phyloP scores from a whole-genome alignment of 805 yeast genomes.

The Kazachstania psychrophila region DNA sequence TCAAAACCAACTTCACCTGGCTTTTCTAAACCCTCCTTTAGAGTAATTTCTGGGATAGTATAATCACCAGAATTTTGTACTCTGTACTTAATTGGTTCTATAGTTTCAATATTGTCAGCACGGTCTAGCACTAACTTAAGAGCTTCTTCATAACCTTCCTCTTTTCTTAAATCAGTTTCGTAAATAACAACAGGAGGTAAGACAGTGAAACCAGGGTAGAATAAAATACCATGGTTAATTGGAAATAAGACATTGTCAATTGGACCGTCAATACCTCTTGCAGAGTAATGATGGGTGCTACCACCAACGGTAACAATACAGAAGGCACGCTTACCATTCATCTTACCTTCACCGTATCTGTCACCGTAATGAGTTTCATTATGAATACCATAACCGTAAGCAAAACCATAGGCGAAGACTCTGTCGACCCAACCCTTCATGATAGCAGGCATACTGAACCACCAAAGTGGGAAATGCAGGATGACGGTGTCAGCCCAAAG shows the following conservation, averaged over 20 bases:
- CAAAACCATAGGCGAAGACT: constrained; percentile 19
- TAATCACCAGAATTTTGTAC: constrained; percentile 20
- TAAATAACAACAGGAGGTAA: constrained; percentile 17
- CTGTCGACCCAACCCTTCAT: constrained; percentile 28
- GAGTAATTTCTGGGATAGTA: constrained; percentile 7
- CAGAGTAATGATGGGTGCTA: constrained; percentile 6
- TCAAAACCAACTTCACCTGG: constrained; percentile 10
- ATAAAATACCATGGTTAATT: constrained; percentile 20
- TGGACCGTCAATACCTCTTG: constrained; percentile 19
- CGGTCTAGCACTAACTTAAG: constrained; percentile 6
- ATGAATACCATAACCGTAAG: constrained; percentile 16
- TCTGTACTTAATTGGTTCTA: constrained; percentile 14
- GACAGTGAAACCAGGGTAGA: constrained; percentile 18
- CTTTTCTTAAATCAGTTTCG: constrained; percentile 4
- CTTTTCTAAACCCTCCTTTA: constrained; percentile 14
- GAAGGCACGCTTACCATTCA: constrained; percentile 18
- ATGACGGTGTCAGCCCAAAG: constrained; percentile 26
- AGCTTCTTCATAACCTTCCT: constrained; percentile 2
- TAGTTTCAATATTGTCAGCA: constrained; percentile 6
- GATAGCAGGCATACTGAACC: constrained; percentile 28
- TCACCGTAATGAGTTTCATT: constrained; percentile 4
- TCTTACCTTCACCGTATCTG: constrained; percentile 21
- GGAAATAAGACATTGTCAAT: constrained; percentile 21
- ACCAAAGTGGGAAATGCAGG: constrained; percentile 27
- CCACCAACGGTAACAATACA: constrained; percentile 15